Percentiles rank a stretch among this genome's conserved stretches.
phyloP scores from a whole-genome alignment of 2,329 filamentous ascomycete species.

The Cordyceps cateniannulata region DNA sequence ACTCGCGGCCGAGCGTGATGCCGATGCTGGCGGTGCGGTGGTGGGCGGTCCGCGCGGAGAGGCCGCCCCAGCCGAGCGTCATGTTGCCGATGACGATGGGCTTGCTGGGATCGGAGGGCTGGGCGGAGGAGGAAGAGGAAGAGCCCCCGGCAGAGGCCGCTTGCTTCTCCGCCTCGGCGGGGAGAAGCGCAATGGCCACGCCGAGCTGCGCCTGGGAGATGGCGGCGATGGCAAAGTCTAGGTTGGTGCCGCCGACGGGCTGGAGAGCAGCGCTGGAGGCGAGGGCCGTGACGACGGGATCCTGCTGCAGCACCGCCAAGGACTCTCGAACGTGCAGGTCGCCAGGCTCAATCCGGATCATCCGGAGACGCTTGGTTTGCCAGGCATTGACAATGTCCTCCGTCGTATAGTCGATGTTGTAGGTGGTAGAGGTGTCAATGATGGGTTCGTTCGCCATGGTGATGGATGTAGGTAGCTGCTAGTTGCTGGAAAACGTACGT shows the following conservation, averaged over 20 bases:
- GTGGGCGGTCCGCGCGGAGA: constrained; percentile 13
- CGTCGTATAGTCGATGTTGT: background rate
- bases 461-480: background rate
- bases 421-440: background rate
- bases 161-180: background rate
- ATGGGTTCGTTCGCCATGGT: background rate
- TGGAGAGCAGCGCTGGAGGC: constrained; percentile 10
- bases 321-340: background rate
- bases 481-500: too few species aligned
- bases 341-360: background rate
- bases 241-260: constrained; percentile 13
- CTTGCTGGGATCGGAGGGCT: too few species aligned
- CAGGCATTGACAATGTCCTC: background rate
- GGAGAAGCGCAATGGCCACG: constrained; percentile 17
- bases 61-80: constrained; percentile 17
- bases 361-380: background rate
- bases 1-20: constrained; percentile 27
- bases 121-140: too few species aligned
- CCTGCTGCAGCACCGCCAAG: background rate
- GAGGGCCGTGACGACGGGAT: constrained; percentile 14
- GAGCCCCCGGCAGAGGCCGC: background rate
- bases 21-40: constrained; percentile 24
- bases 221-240: constrained; percentile 10
- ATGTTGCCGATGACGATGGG: constrained; percentile 18
- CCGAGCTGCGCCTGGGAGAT: constrained; percentile 15